Evolutionary conservation across 116 monocot species (phyloP).

Genomic region (Posidonia oceanica): DNA sequence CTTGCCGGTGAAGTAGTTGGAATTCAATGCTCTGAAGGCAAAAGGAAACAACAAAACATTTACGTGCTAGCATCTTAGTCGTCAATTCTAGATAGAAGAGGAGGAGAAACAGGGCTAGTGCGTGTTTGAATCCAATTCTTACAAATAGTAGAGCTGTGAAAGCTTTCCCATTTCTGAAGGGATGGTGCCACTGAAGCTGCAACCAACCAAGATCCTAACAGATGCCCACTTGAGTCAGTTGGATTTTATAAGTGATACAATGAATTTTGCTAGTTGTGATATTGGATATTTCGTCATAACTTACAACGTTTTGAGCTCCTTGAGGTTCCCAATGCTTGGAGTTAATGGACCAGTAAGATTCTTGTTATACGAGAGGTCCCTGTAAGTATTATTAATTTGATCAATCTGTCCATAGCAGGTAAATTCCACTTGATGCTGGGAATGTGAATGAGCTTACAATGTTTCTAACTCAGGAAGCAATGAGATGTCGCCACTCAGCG

Average conservation of each 20-base stretch:
- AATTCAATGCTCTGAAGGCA: slow-evolving; percentile 62
- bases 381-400: slow-evolving; percentile 13
- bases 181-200: slow-evolving; percentile 67
- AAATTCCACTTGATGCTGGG: background rate
- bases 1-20: slow-evolving; percentile 67
- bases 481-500: slow-evolving; percentile 41
- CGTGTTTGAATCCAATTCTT: slow-evolving; percentile 14
- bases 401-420: background rate
- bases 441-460: slow-evolving; percentile 29
- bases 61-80: background rate
- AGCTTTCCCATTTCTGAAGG: slow-evolving; percentile 51
- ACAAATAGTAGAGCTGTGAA: slow-evolving; percentile 44
- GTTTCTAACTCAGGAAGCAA: slow-evolving; percentile 37
- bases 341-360: slow-evolving; percentile 32
- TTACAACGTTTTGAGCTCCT: no score
- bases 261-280: no score
- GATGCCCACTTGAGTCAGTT: slow-evolving; percentile 16
- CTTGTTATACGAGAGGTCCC: slow-evolving; percentile 45
- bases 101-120: background rate
- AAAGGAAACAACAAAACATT: no score
- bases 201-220: slow-evolving; percentile 57
- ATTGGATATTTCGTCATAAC: no score
- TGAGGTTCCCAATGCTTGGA: slow-evolving; percentile 20
- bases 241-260: no score
- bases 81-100: background rate